Evolutionary conservation across 495 filamentous ascomycete species (phyloP).

Genomic region (Penicillium fimorum): DNA sequence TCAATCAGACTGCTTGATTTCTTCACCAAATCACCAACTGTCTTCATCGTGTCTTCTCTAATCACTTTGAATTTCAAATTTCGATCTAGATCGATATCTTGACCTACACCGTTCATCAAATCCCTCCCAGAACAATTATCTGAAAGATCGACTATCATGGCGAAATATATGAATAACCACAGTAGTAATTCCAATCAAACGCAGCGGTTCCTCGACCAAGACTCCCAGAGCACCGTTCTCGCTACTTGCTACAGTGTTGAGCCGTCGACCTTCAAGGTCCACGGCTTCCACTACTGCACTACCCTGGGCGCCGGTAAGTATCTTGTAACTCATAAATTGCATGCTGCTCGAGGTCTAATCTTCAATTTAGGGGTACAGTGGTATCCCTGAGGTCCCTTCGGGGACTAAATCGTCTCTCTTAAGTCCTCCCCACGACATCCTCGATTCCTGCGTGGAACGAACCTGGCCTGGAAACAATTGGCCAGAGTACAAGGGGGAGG

Average conservation of each 20-base stretch:
- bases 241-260: conserved; percentile 80
- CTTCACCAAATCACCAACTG: not conserved
- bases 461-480: conserved; percentile 39
- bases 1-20: conserved; percentile 1
- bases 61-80: not conserved
- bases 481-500: conserved; percentile 71
- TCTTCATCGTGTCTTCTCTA: conserved; percentile 13
- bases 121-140: conserved; percentile 11
- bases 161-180: conserved; percentile 63
- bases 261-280: conserved; percentile 54
- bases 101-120: conserved; percentile 10
- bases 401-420: conserved; percentile 69
- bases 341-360: conserved; percentile 7
- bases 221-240: conserved; percentile 63
- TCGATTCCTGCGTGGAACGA: conserved; percentile 59
- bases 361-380: conserved; percentile 72
- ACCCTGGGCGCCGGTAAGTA: conserved; percentile 70
- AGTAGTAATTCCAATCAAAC: conserved; percentile 71
- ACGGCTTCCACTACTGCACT: conserved; percentile 93
- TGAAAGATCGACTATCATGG: conserved; percentile 31
- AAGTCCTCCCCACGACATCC: conserved; percentile 81
- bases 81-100: conserved; percentile 1
- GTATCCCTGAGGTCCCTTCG: conserved; percentile 95
- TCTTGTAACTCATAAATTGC: not conserved
- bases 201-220: conserved; percentile 49